Conservation (phyloP, 768 basidiomycete species). For the Dictyophora rubrovolvata region DNA sequence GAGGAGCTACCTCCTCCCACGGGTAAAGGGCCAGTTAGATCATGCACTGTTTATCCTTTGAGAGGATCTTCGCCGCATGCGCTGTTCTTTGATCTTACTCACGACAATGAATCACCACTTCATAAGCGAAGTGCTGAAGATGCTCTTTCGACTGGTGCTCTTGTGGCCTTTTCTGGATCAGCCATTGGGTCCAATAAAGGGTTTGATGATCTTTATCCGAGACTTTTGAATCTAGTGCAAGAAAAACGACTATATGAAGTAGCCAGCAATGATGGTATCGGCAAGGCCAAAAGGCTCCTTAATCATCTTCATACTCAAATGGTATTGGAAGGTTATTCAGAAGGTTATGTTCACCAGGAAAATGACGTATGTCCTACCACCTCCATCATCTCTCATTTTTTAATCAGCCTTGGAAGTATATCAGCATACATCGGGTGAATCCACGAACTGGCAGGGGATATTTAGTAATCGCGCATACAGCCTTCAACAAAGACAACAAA, state of each 20-base stretch:
- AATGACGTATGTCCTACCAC: slow-evolving; percentile 61
- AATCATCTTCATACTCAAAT: slow-evolving; percentile 90
- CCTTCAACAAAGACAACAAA: slow-evolving; percentile 74
- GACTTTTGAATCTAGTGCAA: slow-evolving; percentile 77
- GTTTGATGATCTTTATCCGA: slow-evolving; percentile 95
- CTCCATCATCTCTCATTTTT: neutral
- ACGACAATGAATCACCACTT: slow-evolving; percentile 90
- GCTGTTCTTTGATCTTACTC: slow-evolving; percentile 89
- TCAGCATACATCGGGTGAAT: slow-evolving; percentile 85
- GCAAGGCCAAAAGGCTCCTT: slow-evolving; percentile 40
- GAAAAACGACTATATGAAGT: slow-evolving; percentile 76
- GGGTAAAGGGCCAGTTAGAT: slow-evolving; percentile 67
- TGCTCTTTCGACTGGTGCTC: slow-evolving; percentile 84
- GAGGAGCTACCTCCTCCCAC: slow-evolving; percentile 77
- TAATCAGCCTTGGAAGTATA: slow-evolving; percentile 56
- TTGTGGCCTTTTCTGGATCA: slow-evolving; percentile 83
- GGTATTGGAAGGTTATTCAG: slow-evolving; percentile 74
- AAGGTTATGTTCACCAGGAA: slow-evolving; percentile 96
- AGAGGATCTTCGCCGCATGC: slow-evolving; percentile 88
- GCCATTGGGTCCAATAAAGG: slow-evolving; percentile 94
- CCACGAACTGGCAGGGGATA: slow-evolving; percentile 87
- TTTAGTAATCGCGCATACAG: slow-evolving; percentile 83
- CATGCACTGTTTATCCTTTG: slow-evolving; percentile 66
- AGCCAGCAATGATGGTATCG: slow-evolving; percentile 25
- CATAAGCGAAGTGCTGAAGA: slow-evolving; percentile 92